phyloP scores from a whole-genome alignment of 306 rosid genomes.

The Rosa lucieae region DNA sequence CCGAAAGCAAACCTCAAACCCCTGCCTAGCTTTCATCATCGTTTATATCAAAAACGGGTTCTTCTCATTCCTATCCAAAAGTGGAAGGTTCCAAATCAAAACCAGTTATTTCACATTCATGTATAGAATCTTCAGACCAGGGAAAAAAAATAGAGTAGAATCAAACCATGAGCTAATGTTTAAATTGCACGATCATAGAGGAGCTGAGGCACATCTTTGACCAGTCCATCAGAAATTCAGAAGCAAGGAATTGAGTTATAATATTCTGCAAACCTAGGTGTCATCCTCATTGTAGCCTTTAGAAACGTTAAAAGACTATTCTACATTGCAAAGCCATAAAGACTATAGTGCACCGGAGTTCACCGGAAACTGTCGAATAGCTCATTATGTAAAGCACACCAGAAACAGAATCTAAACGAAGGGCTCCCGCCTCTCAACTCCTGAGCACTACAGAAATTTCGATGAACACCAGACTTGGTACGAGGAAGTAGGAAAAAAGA shows the following conservation, averaged over 20 bases:
- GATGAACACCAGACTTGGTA: not conserved
- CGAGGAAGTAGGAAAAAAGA: not conserved
- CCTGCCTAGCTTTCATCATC: not conserved
- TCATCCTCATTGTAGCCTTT: not conserved
- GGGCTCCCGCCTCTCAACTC: not conserved
- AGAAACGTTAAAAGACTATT: not conserved
- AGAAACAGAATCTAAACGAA: not conserved
- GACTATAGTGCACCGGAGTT: not conserved
- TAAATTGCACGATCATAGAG: slow-evolving; percentile 5
- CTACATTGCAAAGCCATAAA: not conserved
- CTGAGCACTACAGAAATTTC: not conserved
- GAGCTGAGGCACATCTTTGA: slow-evolving; percentile 11
- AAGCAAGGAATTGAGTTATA: not conserved
- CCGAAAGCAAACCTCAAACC: not conserved
- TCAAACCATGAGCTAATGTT: not conserved
- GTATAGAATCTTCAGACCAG: slow-evolving; percentile 1
- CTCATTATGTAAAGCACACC: not conserved
- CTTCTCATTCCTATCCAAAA: not conserved
- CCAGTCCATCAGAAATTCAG: not conserved
- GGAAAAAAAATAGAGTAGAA: not conserved
- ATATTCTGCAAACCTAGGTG: not conserved
- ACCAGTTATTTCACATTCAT: not conserved
- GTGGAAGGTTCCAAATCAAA: not conserved
- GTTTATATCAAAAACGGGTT: not conserved
- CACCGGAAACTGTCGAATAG: not conserved